A percentile compares a stretch with the other conserved stretches of the same genome.
Conservation (phyloP, 306 rosid species). For the Sechiopsis laciniata region DNA sequence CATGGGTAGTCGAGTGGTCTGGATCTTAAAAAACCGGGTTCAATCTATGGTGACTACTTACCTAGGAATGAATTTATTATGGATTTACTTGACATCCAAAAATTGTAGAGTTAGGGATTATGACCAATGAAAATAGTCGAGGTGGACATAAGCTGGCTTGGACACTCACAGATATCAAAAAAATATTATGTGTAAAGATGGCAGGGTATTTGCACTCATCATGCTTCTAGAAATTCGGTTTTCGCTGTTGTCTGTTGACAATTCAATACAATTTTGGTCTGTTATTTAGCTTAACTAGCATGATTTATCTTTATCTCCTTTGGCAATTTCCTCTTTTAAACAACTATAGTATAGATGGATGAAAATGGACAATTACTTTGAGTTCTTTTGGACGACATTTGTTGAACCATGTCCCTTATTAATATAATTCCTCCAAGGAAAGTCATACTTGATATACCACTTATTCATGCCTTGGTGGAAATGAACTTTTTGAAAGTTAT, state of each 20-base stretch:
- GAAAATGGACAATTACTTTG: background rate
- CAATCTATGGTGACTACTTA: too few species aligned
- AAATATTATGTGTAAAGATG: background rate
- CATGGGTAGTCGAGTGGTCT: too few species aligned
- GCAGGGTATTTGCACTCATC: conserved; percentile 1
- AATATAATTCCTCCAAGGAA: conserved; percentile 1
- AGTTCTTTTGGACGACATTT: background rate
- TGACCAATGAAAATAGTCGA: too few species aligned
- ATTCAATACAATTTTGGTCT: background rate
- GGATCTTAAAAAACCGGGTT: too few species aligned
- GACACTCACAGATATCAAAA: too few species aligned
- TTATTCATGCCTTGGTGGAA: background rate
- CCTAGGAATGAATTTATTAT: too few species aligned
- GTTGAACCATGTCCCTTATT: background rate
- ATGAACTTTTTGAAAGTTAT: background rate
- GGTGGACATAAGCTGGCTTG: too few species aligned
- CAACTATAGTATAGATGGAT: background rate
- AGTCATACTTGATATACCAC: background rate
- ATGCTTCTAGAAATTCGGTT: conserved; percentile 24
- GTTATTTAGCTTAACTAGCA: background rate
- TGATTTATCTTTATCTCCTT: background rate
- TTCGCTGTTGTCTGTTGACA: background rate
- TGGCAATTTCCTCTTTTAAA: conserved; percentile 11
- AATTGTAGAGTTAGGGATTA: too few species aligned
- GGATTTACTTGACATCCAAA: too few species aligned